Base-by-base conservation (phyloP, 2,329 filamentous ascomycete species). In the Pseudonectria buxi region DNA sequence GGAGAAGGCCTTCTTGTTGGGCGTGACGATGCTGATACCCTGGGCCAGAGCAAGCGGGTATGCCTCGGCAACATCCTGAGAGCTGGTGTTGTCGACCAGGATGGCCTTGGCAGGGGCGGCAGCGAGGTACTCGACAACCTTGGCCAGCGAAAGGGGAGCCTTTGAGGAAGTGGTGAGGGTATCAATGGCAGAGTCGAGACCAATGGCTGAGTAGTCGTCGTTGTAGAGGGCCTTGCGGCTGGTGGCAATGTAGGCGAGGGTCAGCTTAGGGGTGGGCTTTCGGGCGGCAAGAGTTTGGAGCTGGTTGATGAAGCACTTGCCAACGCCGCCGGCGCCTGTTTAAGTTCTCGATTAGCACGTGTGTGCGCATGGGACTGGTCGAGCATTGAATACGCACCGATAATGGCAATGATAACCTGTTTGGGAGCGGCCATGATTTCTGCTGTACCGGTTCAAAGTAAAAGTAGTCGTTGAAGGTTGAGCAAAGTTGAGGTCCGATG, bases 1-100 rank as follows among this genome's bases (percentile, higher is more conserved):
- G 0, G 87, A 94, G 65, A 98, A 98, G 11, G 85, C 90, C 67
- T 98, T 98, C 72, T 98, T 98, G 73, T 96, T 98, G 28, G 92
- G 89, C 1, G 92, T 98, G 18, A 96, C 86, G 51, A 98, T 79
- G 62, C 80, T 90, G 61, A 98, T 81, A 10, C 89, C 90, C 45
- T 79, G 77, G 53, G 76, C 74, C 42, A 98, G 69, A 62, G 94
- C 86, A 30, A 74, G 62, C 1, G 92, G 89, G 63, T 98, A 98
- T 22, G 76, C 67, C 42, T 85, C 76, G 32, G 90, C 92, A 22
- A 98, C 74, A 45, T 84, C 81, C 52, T 90, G 83, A 50, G 86
- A 89, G 64, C 86, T 94, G 34, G 92, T 98, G 69, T 96, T 96
- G 73, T 98, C 92, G 47, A 98, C 81, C 22, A 98, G 71, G 29